Evolutionary conservation across 192 early-diverging fungal genomes (phyloP).

Genomic region (Cladochytrium replicatum): DNA sequence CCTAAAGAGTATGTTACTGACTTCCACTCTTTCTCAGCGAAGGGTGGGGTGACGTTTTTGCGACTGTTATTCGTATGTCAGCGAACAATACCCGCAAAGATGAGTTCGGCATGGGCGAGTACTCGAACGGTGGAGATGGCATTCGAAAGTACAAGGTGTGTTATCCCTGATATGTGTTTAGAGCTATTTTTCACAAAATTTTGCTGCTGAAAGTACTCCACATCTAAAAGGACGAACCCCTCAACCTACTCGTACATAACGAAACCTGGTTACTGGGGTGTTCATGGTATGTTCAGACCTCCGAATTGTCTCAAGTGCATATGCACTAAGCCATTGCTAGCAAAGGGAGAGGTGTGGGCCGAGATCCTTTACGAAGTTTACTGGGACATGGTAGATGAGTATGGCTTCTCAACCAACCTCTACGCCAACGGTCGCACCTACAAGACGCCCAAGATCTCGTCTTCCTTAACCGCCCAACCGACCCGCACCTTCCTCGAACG

Average conservation of each 20-base stretch:
- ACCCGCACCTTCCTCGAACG: slow-evolving; percentile 16
- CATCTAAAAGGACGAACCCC: slow-evolving; percentile 63
- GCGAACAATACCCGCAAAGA: slow-evolving; percentile 39
- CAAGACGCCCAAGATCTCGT: not conserved
- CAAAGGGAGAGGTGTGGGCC: slow-evolving; percentile 91
- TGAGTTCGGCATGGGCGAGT: slow-evolving; percentile 72
- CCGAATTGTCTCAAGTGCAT: no score
- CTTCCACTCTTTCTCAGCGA: no score
- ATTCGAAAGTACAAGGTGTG: slow-evolving; percentile 66
- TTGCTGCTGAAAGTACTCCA: slow-evolving; percentile 56
- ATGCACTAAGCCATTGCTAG: no score
- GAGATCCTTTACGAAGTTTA: slow-evolving; percentile 63
- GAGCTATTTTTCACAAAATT: slow-evolving; percentile 4
- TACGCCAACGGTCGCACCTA: slow-evolving; percentile 15
- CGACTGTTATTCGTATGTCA: slow-evolving; percentile 61
- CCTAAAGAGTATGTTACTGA: no score
- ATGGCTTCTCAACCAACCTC: slow-evolving; percentile 40
- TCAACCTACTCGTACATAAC: slow-evolving; percentile 68
- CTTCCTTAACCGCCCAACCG: not conserved
- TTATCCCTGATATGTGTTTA: slow-evolving; percentile 3
- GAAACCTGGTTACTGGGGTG: slow-evolving; percentile 80
- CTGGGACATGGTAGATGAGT: slow-evolving; percentile 46
- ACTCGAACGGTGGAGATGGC: slow-evolving; percentile 72
- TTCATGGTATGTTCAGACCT: no score
- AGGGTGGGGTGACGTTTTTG: slow-evolving; percentile 92